A percentile compares a stretch with the other conserved stretches of the same genome.
phyloP scores from a whole-genome alignment of 106 monocot species.

The Platanthera zijinensis region DNA sequence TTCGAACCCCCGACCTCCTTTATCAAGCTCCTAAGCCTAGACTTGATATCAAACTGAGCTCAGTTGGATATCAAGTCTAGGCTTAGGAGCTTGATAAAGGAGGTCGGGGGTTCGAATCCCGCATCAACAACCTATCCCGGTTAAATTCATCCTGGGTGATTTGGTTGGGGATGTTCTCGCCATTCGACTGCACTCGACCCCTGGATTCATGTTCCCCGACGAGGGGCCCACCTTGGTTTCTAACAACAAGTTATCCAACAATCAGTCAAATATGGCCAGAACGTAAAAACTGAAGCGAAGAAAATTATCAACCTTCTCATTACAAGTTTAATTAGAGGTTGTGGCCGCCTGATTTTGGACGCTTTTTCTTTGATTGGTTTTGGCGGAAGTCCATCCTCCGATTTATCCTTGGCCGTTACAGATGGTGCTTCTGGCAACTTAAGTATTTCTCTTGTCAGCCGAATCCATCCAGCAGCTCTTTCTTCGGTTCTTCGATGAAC shows the following conservation, averaged over 20 bases:
- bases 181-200: too few relatives aligned
- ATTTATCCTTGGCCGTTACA: conserved; percentile 65
- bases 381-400: conserved; percentile 54
- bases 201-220: too few relatives aligned
- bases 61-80: too few relatives aligned
- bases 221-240: background rate
- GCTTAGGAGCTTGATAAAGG: too few relatives aligned
- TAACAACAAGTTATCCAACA: background rate
- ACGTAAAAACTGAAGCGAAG: conserved; percentile 9
- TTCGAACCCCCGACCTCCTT: too few relatives aligned
- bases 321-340: conserved; percentile 91
- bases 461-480: conserved; percentile 96
- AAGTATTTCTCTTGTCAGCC: conserved; percentile 89
- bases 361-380: conserved; percentile 58
- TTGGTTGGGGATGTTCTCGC: too few relatives aligned
- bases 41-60: too few relatives aligned
- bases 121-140: too few relatives aligned
- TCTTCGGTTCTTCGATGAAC: conserved; percentile 70
- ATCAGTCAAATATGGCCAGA: background rate
- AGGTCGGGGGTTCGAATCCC: too few relatives aligned
- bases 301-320: conserved; percentile 80
- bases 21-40: too few relatives aligned
- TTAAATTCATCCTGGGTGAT: too few relatives aligned
- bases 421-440: conserved; percentile 96
- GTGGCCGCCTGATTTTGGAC: conserved; percentile 73